Base-by-base conservation (phyloP, 2,329 filamentous ascomycete genomes). In the Fusarium scirpi region DNA sequence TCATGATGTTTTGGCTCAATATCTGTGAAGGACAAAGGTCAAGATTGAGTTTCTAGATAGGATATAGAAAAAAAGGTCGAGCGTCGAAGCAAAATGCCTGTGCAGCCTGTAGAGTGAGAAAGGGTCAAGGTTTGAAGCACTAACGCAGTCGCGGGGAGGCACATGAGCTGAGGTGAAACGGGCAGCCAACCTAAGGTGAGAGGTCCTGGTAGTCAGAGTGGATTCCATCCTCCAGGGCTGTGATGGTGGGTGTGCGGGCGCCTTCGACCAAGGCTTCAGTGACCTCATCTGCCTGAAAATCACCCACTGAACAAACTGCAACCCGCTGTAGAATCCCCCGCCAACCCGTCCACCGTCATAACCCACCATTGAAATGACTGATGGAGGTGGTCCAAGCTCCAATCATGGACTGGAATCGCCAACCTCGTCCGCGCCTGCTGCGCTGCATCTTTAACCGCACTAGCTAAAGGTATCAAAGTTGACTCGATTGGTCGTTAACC, bases 1-100 rank as follows among this genome's bases (percentile, higher is more conserved):
- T 98, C 96, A 99, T 99, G 56, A 55, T 79, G 70, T 47, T 45
- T 56, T 40, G 55, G 34, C 30, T 32, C 30, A 51, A 27, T 9
- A 41, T 43, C 12, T 57, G 49, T 53, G 40, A 12, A 41, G 20
- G 27, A 56, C 38, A 56, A 54, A 51, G 34, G 34, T 47, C 27
- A 56, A 53, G 47, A 27, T 46, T 34, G 34, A 32, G 24, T 44
- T 58, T 25, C 48, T 43, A 38, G 56, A 15, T 43, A 38, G 56
- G 15, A 49, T 25, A 20, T 51, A 46, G 44, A 25, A 25, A 22
- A 25, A 22, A 58, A 47, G 41, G 30, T 54, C 24, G 46, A 67
- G 59, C 61, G 61, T 70, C 61, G 54, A 56, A 53, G 49, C 34
- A 27, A 53, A 64, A 67, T 72, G 60, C 63, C 62, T 18, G 43